Conservation (phyloP, 768 basidiomycete genomes). For the Inosperma sp. region DNA sequence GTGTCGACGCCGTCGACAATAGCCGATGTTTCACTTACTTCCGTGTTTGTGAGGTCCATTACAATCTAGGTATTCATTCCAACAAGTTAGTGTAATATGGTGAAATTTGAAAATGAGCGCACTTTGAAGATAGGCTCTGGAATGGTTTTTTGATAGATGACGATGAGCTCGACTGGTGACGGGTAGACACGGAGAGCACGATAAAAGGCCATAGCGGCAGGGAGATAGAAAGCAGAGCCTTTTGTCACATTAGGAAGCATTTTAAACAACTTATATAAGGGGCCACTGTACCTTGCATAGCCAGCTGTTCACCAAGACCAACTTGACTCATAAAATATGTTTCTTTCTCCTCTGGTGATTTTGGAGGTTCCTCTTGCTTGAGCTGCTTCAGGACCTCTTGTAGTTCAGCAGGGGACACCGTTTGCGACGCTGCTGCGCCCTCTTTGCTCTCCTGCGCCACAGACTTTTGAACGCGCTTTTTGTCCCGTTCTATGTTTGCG, state of each 20-base stretch:
- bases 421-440: constrained; percentile 23
- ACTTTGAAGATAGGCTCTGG: constrained; percentile 79
- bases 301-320: constrained; percentile 79
- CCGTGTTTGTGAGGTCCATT: constrained; percentile 81
- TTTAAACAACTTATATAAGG: background rate
- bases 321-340: constrained; percentile 90
- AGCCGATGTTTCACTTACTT: constrained; percentile 70
- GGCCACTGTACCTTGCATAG: constrained; percentile 58
- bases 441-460: constrained; percentile 48
- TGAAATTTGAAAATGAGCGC: constrained; percentile 11
- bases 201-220: constrained; percentile 88
- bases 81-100: constrained; percentile 7
- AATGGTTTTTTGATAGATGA: constrained; percentile 91
- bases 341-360: constrained; percentile 74
- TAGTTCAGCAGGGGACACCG: constrained; percentile 49
- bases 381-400: constrained; percentile 60
- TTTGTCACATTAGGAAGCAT: constrained; percentile 8
- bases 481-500: constrained; percentile 71
- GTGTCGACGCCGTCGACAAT: constrained; percentile 21
- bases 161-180: constrained; percentile 87
- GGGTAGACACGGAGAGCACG: constrained; percentile 93
- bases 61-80: constrained; percentile 31
- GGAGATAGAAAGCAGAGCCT: constrained; percentile 77
- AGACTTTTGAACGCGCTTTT: constrained; percentile 79
- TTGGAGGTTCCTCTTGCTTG: constrained; percentile 63